Base-by-base conservation (phyloP, 202 grass and related monocot species). In the Eragrostis tef region DNA sequence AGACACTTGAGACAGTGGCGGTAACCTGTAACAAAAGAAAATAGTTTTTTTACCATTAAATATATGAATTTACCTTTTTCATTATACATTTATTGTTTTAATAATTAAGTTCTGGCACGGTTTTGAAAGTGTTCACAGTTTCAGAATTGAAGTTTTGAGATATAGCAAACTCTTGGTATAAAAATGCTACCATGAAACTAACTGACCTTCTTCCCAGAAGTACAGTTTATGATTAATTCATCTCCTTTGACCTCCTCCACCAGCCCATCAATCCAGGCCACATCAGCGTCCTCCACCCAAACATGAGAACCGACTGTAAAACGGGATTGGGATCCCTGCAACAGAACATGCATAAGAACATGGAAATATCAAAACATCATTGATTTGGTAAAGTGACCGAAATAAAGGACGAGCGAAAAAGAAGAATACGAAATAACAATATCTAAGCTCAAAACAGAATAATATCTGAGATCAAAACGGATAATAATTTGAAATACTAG, bases 231-330 rank as follows among this genome's bases (percentile, higher is more conserved):
- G 49, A 78, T 67, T 58, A 98, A 54, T 44, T 94, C 85, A 61
- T 94, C 90, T 44, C 87, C 92, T 65, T 88, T 79, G 50, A 94
- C 78, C 70, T 85, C 88, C 50, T 91, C 64, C 17, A 98, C 92
- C 66, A 91, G 82, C 25, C 95, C 95, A 90, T 98, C 95, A 83
- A 98, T 93, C 92, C 95, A 98, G 81, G 95, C 90, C 64, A 88
- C 88, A 63, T 89, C 90, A 80, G 90, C 82, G 79, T 98, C 90
- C 86, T 91, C 92, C 5, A 79, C 87, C 95, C 95, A 98, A 78
- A 98, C 90, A 42, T 91, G 90, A 80, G 95, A 93, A 70, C 90
- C 92, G 20, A 90, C 86, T 65, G 85, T 70, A 57, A 93, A 73
- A 43, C 87, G 84, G 49, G 20, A 69, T 71, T 78, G 84, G 83